These are phyloP conservation scores for Aphanomyces euteiches DNA, from an alignment of 352 stramenopile genomes.

Conservation along the genomic window DNA sequence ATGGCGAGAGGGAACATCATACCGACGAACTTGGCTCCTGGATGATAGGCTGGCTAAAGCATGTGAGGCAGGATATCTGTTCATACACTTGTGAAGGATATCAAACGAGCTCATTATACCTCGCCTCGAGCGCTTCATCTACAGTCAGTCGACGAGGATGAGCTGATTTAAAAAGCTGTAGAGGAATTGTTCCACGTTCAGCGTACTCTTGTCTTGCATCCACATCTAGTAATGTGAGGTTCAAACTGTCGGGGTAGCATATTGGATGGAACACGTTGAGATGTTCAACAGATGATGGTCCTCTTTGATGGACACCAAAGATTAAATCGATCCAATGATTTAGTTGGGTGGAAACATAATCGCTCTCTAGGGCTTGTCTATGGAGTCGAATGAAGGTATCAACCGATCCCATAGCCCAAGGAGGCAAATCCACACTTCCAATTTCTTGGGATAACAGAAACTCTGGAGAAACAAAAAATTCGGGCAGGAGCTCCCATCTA, in stretches of 20 bases:
- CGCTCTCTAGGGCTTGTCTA: slow-evolving; percentile 95
- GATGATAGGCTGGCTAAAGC: slow-evolving; percentile 71
- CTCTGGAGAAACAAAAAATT: slow-evolving; percentile 79
- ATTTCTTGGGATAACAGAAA: slow-evolving; percentile 68
- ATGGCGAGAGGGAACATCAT: slow-evolving; percentile 74
- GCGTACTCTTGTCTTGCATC: slow-evolving; percentile 56
- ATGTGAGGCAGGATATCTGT: slow-evolving; percentile 60
- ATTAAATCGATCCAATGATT: slow-evolving; percentile 99
- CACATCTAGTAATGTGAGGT: slow-evolving; percentile 61
- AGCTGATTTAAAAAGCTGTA: slow-evolving; percentile 74
- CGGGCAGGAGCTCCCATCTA: slow-evolving; percentile 55
- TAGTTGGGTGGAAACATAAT: slow-evolving; percentile 96
- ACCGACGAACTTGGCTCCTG: slow-evolving; percentile 69
- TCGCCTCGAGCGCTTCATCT: slow-evolving; percentile 65
- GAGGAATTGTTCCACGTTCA: slow-evolving; percentile 66
- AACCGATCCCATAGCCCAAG: slow-evolving; percentile 90
- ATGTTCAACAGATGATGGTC: slow-evolving; percentile 75
- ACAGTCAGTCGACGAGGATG: slow-evolving; percentile 70
- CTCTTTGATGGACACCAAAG: slow-evolving; percentile 97
- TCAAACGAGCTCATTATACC: slow-evolving; percentile 9
- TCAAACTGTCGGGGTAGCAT: slow-evolving; percentile 70
- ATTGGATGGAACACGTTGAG: slow-evolving; percentile 92
- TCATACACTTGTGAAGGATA: neutral
- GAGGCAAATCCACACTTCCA: slow-evolving; percentile 90
- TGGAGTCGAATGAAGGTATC: slow-evolving; percentile 97